Evolutionary conservation across 2,329 filamentous ascomycete genomes (phyloP).

Genomic region (Aspergillus ochraceoroseus): DNA sequence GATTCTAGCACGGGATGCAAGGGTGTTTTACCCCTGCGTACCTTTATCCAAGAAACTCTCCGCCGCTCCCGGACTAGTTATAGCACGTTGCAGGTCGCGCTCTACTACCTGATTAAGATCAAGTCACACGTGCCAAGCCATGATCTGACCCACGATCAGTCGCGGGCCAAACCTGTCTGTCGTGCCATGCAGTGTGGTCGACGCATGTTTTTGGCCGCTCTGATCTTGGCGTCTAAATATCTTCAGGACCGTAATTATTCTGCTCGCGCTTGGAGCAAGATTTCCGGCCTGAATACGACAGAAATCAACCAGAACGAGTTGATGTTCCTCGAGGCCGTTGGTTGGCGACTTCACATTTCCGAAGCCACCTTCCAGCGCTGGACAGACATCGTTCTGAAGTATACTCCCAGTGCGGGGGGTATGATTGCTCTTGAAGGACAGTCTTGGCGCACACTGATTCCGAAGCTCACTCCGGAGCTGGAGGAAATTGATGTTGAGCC

Average conservation of each 20-base stretch:
- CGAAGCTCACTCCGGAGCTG: conserved; percentile 54
- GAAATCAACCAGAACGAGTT: conserved; percentile 98
- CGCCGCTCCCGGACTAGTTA: conserved; percentile 94
- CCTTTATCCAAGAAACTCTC: conserved; percentile 95
- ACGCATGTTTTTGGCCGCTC: conserved; percentile 91
- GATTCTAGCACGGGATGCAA: conserved; percentile 62
- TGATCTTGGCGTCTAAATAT: conserved; percentile 97
- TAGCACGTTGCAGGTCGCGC: conserved; percentile 90
- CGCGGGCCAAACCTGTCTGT: conserved; percentile 63
- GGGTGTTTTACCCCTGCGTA: conserved; percentile 80
- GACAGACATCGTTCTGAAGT: conserved; percentile 86
- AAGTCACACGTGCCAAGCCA: conserved; percentile 79
- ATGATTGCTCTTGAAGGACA: conserved; percentile 35
- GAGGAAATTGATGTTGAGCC: conserved; percentile 45
- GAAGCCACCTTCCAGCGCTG: conserved; percentile 85
- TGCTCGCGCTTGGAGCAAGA: conserved; percentile 96
- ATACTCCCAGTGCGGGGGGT: conserved; percentile 58
- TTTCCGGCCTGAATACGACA: conserved; percentile 84
- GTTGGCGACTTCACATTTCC: conserved; percentile 92
- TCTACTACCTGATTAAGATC: conserved; percentile 94
- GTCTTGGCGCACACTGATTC: conserved; percentile 49
- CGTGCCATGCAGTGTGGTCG: conserved; percentile 90
- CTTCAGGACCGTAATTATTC: conserved; percentile 97
- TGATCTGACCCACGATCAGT: conserved; percentile 83
- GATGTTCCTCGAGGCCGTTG: conserved; percentile 80